Conservation (phyloP, 257 asterid species). For the Penstemon davidsonii region DNA sequence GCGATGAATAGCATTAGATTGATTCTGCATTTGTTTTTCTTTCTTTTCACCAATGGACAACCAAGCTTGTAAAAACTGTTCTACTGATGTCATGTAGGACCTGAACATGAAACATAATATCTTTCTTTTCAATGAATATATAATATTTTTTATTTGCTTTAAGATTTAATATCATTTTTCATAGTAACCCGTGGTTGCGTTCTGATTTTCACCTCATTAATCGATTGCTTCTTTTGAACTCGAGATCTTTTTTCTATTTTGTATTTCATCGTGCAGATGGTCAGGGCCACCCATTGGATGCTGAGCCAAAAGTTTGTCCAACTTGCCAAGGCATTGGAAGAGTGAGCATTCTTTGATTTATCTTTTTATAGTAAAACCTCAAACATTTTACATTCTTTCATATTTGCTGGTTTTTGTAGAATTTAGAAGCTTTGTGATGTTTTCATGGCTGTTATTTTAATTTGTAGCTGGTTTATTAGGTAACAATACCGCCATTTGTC, state of each 20-base stretch:
- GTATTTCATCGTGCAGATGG: constrained; percentile 63
- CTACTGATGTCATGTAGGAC: not conserved
- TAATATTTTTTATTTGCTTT: not conserved
- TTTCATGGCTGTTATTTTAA: constrained; percentile 19
- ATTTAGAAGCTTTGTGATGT: not conserved
- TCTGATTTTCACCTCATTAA: constrained; percentile 11
- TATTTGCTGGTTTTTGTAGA: not conserved
- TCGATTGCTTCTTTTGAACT: constrained; percentile 21
- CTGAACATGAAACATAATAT: too few relatives aligned
- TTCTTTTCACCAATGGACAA: not conserved
- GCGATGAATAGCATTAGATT: not conserved
- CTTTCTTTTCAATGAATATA: not conserved
- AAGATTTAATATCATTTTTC: constrained; percentile 1
- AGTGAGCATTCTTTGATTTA: constrained; percentile 48
- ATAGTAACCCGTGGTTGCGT: not conserved
- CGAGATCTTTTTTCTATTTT: constrained; percentile 17
- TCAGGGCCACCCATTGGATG: constrained; percentile 70
- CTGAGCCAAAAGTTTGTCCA: constrained; percentile 59
- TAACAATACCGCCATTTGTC: constrained; percentile 74
- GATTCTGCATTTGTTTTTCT: not conserved
- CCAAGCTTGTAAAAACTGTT: not conserved
- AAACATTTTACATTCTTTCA: constrained; percentile 2
- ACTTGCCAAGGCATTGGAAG: constrained; percentile 81
- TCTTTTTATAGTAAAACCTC: constrained; percentile 7
- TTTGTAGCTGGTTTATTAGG: constrained; percentile 41